Conservation (phyloP, 768 basidiomycete species). For the Lactarius sanguifluus region DNA sequence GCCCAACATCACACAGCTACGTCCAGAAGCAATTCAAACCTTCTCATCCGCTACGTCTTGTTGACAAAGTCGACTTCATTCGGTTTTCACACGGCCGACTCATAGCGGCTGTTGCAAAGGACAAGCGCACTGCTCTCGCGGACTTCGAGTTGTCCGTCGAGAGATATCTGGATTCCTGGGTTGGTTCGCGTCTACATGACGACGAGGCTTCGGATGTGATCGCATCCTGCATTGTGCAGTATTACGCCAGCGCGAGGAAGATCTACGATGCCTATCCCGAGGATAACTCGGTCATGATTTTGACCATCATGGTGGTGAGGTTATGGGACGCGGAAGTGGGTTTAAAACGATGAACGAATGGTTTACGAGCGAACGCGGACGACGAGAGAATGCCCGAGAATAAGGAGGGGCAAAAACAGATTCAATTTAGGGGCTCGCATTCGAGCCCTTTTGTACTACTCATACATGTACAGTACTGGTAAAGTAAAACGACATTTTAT, state of each 20-base stretch:
- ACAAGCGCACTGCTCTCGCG: not conserved
- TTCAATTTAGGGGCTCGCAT: too few relatives aligned
- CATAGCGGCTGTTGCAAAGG: not conserved
- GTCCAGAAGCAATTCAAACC: not conserved
- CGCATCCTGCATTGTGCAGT: not conserved
- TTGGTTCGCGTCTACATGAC: not conserved
- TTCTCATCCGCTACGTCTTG: not conserved
- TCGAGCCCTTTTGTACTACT: too few relatives aligned
- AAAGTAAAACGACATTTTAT: too few relatives aligned
- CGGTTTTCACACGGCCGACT: not conserved
- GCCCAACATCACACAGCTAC: not conserved
- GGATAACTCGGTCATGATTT: not conserved
- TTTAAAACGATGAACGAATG: too few relatives aligned
- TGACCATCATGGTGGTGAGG: not conserved
- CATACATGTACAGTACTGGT: too few relatives aligned
- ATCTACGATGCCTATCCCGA: too few relatives aligned
- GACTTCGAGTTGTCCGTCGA: not conserved
- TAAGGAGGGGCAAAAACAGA: too few relatives aligned
- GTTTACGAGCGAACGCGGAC: too few relatives aligned
- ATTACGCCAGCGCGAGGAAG: too few relatives aligned
- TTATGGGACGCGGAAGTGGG: too few relatives aligned
- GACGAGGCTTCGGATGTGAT: not conserved
- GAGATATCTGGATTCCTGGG: not conserved
- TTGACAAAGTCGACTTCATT: not conserved
- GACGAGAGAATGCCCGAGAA: too few relatives aligned